Evolutionary conservation across 805 yeast genomes (phyloP), one percentile per base, ranked within the genome.

Genomic region (Candida broadrunensis): DNA sequence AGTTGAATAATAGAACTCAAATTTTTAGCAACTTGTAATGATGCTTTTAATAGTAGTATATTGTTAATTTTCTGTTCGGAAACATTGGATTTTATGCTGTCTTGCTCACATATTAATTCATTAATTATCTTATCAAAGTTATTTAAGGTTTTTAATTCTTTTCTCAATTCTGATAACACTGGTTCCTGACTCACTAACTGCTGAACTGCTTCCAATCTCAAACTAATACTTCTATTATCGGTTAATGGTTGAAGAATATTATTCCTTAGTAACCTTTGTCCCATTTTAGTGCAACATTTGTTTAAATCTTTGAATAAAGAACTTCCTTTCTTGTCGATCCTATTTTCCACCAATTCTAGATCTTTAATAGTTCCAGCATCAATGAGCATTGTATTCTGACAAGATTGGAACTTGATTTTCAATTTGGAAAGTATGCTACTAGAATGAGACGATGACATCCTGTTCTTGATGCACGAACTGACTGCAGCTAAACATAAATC

Each of bases 211-310:
- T 58, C 59, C 11, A 60, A 48, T 30, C 80, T 55, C 30, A 63
- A 47, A 9, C 48, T 41, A 2, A 75, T 61, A 17, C 70, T 63
- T 0, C 46, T 44, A 14, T 42, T 44, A 45, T 70, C 69, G 1
- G 75, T 71, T 13, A 75, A 47, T 0, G 80, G 80, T 42, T 75
- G 80, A n/a, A 75, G 44, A 3, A 74, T 63, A 38, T 63, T 72
- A 26, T 59, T 67, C 44, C 64, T 61, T 36, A 76, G 50, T 5
- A 65, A 42, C 37, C 79, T 46, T 13, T 51, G 55, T 0, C 80
- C 80, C 80, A 75, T 75, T 38, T 63, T 68, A 0, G 80, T 75
- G 0, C 51, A 42, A 0, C 77, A 72, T 1, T 51, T 46, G 45
- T 74, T 62, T 33, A 74, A 15, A 44, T 31, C 56, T 19, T 65